phyloP scores from a whole-genome alignment of 306 rosid species.

The Fragaria ananassa region DNA sequence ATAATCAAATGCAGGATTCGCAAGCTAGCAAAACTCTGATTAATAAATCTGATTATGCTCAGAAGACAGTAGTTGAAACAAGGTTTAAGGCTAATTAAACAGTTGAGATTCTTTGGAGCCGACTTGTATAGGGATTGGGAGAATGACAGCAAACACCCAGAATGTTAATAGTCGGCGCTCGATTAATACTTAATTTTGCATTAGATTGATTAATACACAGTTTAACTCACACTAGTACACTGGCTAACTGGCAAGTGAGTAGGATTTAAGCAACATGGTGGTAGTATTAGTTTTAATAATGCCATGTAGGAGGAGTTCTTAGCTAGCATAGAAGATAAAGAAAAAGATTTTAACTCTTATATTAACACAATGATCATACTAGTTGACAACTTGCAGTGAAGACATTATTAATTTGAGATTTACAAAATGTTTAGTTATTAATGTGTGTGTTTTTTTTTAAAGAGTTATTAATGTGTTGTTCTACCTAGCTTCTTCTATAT shows the following conservation, averaged over 20 bases:
- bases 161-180: constrained; percentile 57
- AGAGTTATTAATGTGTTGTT: not conserved
- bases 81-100: constrained; percentile 27
- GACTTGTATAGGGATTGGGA: constrained; percentile 53
- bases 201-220: not conserved
- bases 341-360: not conserved
- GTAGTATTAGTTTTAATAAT: not conserved
- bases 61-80: constrained; percentile 38
- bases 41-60: constrained; percentile 21
- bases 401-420: not conserved
- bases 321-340: not conserved
- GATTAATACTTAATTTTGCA: constrained; percentile 10
- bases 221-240: not conserved
- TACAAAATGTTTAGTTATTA: not conserved
- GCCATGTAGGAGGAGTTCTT: not conserved
- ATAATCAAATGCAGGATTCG: not conserved
- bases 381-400: constrained; percentile 13
- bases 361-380: constrained; percentile 1
- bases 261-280: constrained; percentile 4
- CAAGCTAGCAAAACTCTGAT: not conserved
- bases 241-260: constrained; percentile 18
- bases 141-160: constrained; percentile 66
- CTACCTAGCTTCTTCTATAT: not conserved
- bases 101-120: constrained; percentile 57
- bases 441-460: no score